Percentiles rank a stretch among this genome's conserved stretches.
These are phyloP conservation scores for Zygoascus flipseniorum DNA, from an alignment of 805 yeast genomes.

Conservation along the genomic window DNA sequence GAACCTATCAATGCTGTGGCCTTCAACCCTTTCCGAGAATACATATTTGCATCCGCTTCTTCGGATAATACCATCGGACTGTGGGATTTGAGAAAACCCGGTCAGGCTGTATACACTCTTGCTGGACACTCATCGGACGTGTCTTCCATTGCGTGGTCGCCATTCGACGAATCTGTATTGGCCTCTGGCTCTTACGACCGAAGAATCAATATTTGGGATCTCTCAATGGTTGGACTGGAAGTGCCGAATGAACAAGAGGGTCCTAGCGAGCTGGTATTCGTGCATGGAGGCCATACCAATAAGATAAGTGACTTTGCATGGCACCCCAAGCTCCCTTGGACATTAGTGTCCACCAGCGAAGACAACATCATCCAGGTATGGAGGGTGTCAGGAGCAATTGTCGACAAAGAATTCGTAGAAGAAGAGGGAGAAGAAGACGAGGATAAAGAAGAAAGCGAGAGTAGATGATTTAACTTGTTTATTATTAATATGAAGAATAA, in stretches of 20 bases:
- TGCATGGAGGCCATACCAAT: conserved; percentile 84
- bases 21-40: conserved; percentile 47
- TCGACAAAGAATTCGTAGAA: conserved; percentile 29
- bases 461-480: background rate
- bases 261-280: conserved; percentile 70
- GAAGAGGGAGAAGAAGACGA: conserved; percentile 32
- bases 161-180: conserved; percentile 42
- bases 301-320: conserved; percentile 59
- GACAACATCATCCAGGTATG: conserved; percentile 72
- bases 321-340: conserved; percentile 52
- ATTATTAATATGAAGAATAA: background rate
- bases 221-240: conserved; percentile 44
- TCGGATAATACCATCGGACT: conserved; percentile 61
- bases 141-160: conserved; percentile 48
- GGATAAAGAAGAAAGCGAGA: conserved; percentile 1
- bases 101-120: conserved; percentile 51
- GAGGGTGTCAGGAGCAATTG: conserved; percentile 49
- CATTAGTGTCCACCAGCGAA: conserved; percentile 62
- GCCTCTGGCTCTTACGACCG: conserved; percentile 61
- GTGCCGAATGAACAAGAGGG: conserved; percentile 44
- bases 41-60: conserved; percentile 67
- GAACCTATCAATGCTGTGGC: conserved; percentile 51
- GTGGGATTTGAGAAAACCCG: conserved; percentile 66
- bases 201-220: conserved; percentile 68
- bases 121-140: conserved; percentile 58